Evolutionary conservation across 169 alveolate genomes (phyloP).

Genomic region (Condylostoma magnum): DNA sequence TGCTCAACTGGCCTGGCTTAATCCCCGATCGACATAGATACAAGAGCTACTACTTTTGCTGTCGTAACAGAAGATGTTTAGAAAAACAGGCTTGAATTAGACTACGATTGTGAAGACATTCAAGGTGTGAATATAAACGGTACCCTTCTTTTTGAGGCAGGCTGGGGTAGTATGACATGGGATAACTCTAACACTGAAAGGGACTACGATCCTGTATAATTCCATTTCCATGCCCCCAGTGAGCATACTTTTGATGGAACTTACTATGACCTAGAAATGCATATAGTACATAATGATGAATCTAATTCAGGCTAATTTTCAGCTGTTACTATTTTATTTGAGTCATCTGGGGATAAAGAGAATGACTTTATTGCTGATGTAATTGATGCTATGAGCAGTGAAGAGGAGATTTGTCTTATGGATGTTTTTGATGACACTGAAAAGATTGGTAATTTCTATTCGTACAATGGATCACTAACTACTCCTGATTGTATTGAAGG

Average conservation of each 20-base stretch:
- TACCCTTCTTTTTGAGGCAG: constrained; percentile 27
- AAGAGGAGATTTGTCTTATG: constrained; percentile 1
- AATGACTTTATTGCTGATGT: constrained; percentile 17
- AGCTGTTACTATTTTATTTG: constrained; percentile 13
- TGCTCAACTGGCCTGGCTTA: constrained; percentile 34
- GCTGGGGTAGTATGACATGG: constrained; percentile 31
- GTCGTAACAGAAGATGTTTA: constrained; percentile 10
- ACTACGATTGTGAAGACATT: not conserved
- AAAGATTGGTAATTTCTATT: constrained; percentile 34
- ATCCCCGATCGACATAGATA: constrained; percentile 44
- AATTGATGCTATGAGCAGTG: constrained; percentile 2
- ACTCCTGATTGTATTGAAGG: constrained; percentile 70
- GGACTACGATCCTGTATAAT: constrained; percentile 26
- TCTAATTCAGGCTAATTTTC: constrained; percentile 18
- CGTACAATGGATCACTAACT: constrained; percentile 65
- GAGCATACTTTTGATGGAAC: constrained; percentile 56
- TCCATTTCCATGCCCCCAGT: constrained; percentile 71
- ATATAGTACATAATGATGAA: constrained; percentile 48
- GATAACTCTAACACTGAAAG: constrained; percentile 27
- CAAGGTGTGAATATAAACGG: constrained; percentile 20
- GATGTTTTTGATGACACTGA: constrained; percentile 27
- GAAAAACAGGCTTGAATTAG: constrained; percentile 18
- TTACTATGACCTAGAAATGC: constrained; percentile 62
- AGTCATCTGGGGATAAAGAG: constrained; percentile 6
- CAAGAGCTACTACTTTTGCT: not conserved